Base-by-base conservation (phyloP, 2,329 filamentous ascomycete species). In the Alternaria infectoria region DNA sequence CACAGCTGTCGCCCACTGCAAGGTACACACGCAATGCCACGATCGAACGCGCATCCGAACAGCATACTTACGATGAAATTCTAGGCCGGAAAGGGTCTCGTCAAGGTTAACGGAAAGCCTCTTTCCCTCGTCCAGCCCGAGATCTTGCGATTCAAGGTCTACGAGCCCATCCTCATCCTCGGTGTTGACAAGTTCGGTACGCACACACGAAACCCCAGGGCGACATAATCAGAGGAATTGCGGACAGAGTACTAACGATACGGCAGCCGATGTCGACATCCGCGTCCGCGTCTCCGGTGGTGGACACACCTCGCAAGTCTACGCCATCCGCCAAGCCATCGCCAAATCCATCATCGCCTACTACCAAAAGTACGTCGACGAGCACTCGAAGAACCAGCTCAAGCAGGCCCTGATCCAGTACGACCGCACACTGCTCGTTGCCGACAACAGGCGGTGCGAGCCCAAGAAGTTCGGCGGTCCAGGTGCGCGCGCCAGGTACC, bases 361-460 rank as follows among this genome's bases (percentile, higher is more conserved):
- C 91, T 98, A 97, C 92, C 95, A 97, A 88, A 97, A 99, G 90
- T 99, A 91, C 87, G 93, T 98, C 86, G 96, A 99, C 83, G 96
- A 99, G 92, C 94, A 98, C 92, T 93, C 92, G 88, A 99, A 99
- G 92, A 97, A 98, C 90, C 89, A 93, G 86, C 90, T 99, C 82
- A 99, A 98, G 93, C 91, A 95, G 86, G 92, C 93, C 76, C 90
- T 99, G 77, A 92, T 95, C 81, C 90, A 93, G 84, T 99, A 95
- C 88, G 93, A 97, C 89, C 90, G 94, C 82, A 97, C 93, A 83
- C 91, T 99, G 76, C 92, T 99, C 81, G 96, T 99, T 80, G 96
- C 96, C 85, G 96, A 99, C 86, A 97, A 97, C 91, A 92, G 96
- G 85, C 93, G 96, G 80, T 96, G 93, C 86, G 96, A 99, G 90